Evolutionary conservation across 768 basidiomycete species (phyloP).

Genomic region (Cyclocybe cylindracea): DNA sequence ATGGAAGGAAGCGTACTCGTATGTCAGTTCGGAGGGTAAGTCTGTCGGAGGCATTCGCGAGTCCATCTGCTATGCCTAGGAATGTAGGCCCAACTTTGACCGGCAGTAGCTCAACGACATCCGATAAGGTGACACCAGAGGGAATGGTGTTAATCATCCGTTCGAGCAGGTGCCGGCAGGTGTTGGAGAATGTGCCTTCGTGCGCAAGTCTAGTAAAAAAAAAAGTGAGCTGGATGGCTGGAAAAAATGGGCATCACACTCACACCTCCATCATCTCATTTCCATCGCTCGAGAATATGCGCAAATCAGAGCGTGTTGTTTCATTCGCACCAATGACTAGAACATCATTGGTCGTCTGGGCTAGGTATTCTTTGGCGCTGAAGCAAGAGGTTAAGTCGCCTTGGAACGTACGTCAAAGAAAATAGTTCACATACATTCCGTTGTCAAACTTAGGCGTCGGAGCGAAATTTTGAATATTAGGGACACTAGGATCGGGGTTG

Average conservation of each 20-base stretch:
- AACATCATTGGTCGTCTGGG: constrained; percentile 37
- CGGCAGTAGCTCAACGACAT: constrained; percentile 35
- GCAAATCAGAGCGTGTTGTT: constrained; percentile 39
- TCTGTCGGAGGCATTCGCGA: too few relatives aligned
- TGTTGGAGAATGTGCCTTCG: constrained; percentile 26
- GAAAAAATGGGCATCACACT: neutral
- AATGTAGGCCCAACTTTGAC: constrained; percentile 15
- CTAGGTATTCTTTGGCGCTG: constrained; percentile 42
- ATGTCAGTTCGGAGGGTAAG: too few relatives aligned
- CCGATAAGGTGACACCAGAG: constrained; percentile 35
- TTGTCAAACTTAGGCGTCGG: constrained; percentile 37
- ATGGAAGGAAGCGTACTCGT: too few relatives aligned
- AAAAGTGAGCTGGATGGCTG: neutral
- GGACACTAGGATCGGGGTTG: constrained; percentile 17
- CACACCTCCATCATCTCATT: constrained; percentile 43
- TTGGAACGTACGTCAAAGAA: neutral
- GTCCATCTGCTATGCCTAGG: too few relatives aligned
- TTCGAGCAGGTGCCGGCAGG: constrained; percentile 35
- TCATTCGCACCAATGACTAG: constrained; percentile 34
- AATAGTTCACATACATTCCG: constrained; percentile 27
- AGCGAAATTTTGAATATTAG: constrained; percentile 30
- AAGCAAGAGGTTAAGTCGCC: neutral
- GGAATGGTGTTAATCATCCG: constrained; percentile 49
- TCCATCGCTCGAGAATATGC: constrained; percentile 38
- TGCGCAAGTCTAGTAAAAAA: constrained; percentile 24